Conservation (phyloP, 805 yeast genomes). For the Spathaspora boniae region DNA sequence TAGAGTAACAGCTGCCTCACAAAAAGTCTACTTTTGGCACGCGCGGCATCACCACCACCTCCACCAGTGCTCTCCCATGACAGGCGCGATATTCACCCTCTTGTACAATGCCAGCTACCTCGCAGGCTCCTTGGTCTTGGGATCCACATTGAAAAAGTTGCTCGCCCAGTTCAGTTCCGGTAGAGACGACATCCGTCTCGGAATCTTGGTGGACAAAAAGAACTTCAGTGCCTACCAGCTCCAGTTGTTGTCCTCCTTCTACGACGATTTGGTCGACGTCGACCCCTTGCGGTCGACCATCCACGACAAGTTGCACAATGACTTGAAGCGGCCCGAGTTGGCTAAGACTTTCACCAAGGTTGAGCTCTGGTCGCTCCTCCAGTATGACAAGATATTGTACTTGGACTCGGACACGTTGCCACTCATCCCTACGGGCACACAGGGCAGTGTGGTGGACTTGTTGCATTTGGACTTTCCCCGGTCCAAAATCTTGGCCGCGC, state of each 20-base stretch:
- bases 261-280: constrained; percentile 30
- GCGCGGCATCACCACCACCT: no score
- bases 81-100: constrained; percentile 44
- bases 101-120: constrained; percentile 50
- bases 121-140: constrained; percentile 57
- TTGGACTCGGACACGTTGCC: constrained; percentile 66
- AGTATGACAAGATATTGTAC: constrained; percentile 49
- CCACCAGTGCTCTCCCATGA: no score
- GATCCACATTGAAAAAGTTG: constrained; percentile 26
- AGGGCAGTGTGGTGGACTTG: constrained; percentile 26
- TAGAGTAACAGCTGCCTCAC: no score
- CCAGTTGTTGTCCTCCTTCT: constrained; percentile 20
- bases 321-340: constrained; percentile 51
- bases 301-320: constrained; percentile 21
- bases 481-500: constrained; percentile 48
- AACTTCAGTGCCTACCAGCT: constrained; percentile 25
- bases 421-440: constrained; percentile 17
- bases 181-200: constrained; percentile 14
- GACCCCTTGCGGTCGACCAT: constrained; percentile 22
- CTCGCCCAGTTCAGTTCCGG: constrained; percentile 6
- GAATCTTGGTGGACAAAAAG: constrained; percentile 31
- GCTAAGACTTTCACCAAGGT: constrained; percentile 54
- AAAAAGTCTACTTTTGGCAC: no score
- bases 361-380: constrained; percentile 48
- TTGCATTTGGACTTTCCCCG: constrained; percentile 21